These are phyloP conservation scores for Byssothecium circinans DNA, from an alignment of 2,329 filamentous ascomycete species.

Conservation along the genomic window DNA sequence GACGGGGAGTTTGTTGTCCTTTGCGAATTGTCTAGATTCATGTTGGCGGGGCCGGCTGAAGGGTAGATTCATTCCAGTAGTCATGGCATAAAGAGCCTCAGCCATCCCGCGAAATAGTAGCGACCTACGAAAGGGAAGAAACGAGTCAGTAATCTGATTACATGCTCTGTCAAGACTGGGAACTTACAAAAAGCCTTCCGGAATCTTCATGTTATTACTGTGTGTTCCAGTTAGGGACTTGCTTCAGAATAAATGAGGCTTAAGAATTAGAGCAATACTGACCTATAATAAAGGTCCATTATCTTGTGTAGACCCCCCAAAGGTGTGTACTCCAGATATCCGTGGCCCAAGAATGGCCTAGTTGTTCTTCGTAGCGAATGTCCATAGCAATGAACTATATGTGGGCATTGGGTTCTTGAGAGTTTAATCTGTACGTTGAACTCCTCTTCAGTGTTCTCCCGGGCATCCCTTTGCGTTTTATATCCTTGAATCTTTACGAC, in stretches of 20 bases:
- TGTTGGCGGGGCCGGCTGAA: neutral
- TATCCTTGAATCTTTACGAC: slow-evolving; percentile 4
- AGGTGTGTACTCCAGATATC: neutral
- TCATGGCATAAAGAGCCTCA: slow-evolving; percentile 4
- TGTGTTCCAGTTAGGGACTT: too few relatives aligned
- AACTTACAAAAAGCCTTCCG: neutral
- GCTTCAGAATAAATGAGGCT: too few relatives aligned
- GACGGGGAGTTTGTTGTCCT: neutral
- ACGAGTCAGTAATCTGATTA: neutral
- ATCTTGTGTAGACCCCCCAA: neutral
- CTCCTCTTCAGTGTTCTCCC: neutral
- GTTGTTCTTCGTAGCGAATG: neutral
- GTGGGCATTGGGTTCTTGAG: neutral
- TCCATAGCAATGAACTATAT: neutral
- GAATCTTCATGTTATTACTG: neutral
- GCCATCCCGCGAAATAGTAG: slow-evolving; percentile 10
- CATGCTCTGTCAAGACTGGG: too few relatives aligned
- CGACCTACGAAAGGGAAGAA: too few relatives aligned
- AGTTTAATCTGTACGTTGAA: neutral
- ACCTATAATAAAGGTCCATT: neutral
- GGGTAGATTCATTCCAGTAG: neutral
- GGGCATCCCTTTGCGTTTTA: neutral
- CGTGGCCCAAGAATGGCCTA: neutral
- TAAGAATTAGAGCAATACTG: neutral
- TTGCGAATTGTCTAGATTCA: neutral